A percentile compares a stretch with the other conserved stretches of the same genome.
phyloP scores from a whole-genome alignment of 1,139 yeast species.

The Blastobotrys indianensis region DNA sequence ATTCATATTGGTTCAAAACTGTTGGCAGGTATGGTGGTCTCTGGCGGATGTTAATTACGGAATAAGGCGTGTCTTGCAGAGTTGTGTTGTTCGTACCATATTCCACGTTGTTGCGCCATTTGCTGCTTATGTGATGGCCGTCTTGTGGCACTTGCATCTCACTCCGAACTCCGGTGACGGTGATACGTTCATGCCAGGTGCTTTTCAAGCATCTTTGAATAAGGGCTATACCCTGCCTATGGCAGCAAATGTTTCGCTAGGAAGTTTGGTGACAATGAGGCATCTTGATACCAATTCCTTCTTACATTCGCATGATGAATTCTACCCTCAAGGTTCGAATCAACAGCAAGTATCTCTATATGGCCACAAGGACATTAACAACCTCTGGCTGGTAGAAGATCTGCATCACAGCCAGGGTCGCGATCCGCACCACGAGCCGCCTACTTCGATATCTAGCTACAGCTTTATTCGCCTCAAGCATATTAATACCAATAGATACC shows the following conservation, averaged over 20 bases:
- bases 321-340: constrained; percentile 49
- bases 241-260: constrained; percentile 52
- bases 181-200: constrained; percentile 47
- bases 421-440: constrained; percentile 12
- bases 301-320: constrained; percentile 57
- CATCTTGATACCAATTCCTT: constrained; percentile 59
- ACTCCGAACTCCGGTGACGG: constrained; percentile 48
- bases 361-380: constrained; percentile 48
- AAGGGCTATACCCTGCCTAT: constrained; percentile 40
- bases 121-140: constrained; percentile 43
- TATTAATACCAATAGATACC: constrained; percentile 49
- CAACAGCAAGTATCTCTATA: constrained; percentile 68
- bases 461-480: constrained; percentile 58
- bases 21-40: constrained; percentile 47
- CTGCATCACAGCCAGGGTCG: constrained; percentile 12
- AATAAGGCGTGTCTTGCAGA: constrained; percentile 31
- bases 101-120: constrained; percentile 46
- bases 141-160: constrained; percentile 45
- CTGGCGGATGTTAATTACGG: constrained; percentile 50
- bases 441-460: constrained; percentile 40
- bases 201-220: constrained; percentile 48
- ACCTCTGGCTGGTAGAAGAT: constrained; percentile 61
- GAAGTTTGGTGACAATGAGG: constrained; percentile 60
- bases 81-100: constrained; percentile 32
- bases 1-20: constrained; percentile 45